These are phyloP conservation scores for Candida freyschussii DNA, from an alignment of 1,139 yeast species.

Conservation along the genomic window DNA sequence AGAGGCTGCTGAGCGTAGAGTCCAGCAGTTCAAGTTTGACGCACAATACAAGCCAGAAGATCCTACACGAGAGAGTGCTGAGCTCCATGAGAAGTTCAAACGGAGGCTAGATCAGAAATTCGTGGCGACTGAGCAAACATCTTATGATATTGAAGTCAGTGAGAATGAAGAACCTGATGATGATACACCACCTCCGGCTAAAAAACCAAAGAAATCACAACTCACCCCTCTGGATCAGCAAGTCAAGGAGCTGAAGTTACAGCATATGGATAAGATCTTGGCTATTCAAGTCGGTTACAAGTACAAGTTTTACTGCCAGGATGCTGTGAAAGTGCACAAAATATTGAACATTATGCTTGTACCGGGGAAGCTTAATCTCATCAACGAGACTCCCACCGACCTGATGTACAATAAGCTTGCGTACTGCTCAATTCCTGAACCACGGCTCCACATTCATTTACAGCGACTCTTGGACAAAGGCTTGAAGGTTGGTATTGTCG, in stretches of 20 bases:
- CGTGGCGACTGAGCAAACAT: background rate
- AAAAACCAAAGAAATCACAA: constrained; percentile 17
- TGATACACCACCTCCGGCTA: constrained; percentile 5
- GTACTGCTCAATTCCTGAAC: constrained; percentile 81
- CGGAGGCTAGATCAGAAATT: background rate
- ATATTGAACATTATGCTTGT: constrained; percentile 67
- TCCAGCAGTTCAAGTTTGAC: constrained; percentile 6
- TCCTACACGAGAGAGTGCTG: background rate
- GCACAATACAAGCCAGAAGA: constrained; percentile 2
- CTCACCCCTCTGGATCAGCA: constrained; percentile 82
- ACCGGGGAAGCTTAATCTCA: constrained; percentile 50
- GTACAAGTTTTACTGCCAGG: constrained; percentile 79
- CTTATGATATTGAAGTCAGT: background rate
- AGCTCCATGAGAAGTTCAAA: background rate
- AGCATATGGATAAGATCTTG: constrained; percentile 60
- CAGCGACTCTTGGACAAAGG: constrained; percentile 61
- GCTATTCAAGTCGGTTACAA: constrained; percentile 90
- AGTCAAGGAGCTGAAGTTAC: constrained; percentile 55
- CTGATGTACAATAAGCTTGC: constrained; percentile 56
- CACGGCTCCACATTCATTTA: constrained; percentile 66
- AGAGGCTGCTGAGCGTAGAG: background rate
- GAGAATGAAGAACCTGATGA: constrained; percentile 5
- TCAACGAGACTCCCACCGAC: constrained; percentile 44
- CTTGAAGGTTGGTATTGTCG: constrained; percentile 78
- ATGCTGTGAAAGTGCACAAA: constrained; percentile 66